Evolutionary conservation across 208 protist genomes (phyloP), one percentile per base, ranked within the genome.

Genomic region (Wallacemonas sp.): DNA sequence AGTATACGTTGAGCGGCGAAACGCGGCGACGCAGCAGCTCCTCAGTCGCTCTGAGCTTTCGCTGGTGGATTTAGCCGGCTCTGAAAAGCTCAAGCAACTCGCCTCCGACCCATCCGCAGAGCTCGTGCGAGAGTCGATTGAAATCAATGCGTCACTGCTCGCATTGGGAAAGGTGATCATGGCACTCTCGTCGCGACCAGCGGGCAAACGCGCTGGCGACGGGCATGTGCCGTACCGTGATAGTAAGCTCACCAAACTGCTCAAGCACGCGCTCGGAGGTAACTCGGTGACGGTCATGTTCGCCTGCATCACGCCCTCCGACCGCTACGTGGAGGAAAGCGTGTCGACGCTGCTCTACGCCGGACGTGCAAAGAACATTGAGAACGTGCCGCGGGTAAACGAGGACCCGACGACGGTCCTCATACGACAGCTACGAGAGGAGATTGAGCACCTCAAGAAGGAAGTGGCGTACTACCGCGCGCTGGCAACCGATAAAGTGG

Each of bases 121-220:
- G 58, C 69, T 95, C 8, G 55, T 89, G n/a, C 75, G 82, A 66
- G 89, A 96, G 62, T 94, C 89, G 54, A 90, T 95, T 44, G 90
- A 97, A 19, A 98, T 98, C 70, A 98, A 98, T 74, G 81, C 86
- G 1, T 97, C 92, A 1, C 76, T 98, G 34, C 82, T 97, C 26
- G 79, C 92, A 2, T 70, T 98, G 1, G 90, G 92, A 2, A 96
- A 95, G 51, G 94, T 98, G n/a, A 97, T 98, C 59, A 91, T 69
- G 17, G 88, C 91, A 11, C 85, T 97, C 2, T 64, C 41, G 41
- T 38, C 34, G 34, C 31, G 33, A 15, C 30, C 9, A 4, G 41
- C n/a, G 33, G 28, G 26, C 26, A 70, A 34, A 17, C 62, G 46
- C 11, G 24, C 27, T 0, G 56, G 22, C 15, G n/a, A 27, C 4